Percentiles rank a stretch among this genome's conserved stretches.
Conservation (phyloP, 768 basidiomycete genomes). For the Boletus huronensis region DNA sequence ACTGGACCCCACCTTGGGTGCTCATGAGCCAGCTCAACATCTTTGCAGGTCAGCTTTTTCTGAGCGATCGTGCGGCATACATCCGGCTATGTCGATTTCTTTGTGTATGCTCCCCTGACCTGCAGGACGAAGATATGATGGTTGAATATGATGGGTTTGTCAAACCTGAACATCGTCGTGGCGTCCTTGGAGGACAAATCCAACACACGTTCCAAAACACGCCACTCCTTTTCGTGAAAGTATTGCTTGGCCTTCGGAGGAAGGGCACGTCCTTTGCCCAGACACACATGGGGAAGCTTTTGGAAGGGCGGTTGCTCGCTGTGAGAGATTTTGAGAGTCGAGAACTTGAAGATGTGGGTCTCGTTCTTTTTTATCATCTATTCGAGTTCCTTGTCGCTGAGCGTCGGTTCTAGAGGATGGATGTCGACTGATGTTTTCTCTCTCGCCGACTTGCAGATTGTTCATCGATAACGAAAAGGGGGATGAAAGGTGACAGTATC, state of each 20-base stretch:
- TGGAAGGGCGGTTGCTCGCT: conserved; percentile 28
- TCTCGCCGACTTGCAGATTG: neutral
- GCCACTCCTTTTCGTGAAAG: conserved; percentile 27
- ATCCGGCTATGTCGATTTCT: conserved; percentile 35
- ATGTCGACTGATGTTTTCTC: neutral
- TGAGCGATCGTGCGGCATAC: conserved; percentile 34
- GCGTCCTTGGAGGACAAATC: neutral
- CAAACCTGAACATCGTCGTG: neutral
- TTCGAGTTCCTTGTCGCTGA: neutral
- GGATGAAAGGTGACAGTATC: too few relatives aligned
- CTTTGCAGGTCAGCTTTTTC: conserved; percentile 45
- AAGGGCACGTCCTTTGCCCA: conserved; percentile 36
- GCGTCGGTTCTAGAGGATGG: neutral
- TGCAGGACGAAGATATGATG: conserved; percentile 41
- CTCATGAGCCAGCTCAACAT: conserved; percentile 37
- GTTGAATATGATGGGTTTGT: conserved; percentile 22
- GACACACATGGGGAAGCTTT: conserved; percentile 42
- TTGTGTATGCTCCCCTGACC: conserved; percentile 39
- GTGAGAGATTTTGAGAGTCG: conserved; percentile 24
- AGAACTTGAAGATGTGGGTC: neutral
- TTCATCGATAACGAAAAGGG: neutral
- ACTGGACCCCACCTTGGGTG: conserved; percentile 11
- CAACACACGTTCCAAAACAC: neutral
- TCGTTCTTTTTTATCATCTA: neutral
- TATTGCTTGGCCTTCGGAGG: conserved; percentile 35